Base-by-base conservation (phyloP, 163 green algal genomes). In the Volvox carteri region DNA sequence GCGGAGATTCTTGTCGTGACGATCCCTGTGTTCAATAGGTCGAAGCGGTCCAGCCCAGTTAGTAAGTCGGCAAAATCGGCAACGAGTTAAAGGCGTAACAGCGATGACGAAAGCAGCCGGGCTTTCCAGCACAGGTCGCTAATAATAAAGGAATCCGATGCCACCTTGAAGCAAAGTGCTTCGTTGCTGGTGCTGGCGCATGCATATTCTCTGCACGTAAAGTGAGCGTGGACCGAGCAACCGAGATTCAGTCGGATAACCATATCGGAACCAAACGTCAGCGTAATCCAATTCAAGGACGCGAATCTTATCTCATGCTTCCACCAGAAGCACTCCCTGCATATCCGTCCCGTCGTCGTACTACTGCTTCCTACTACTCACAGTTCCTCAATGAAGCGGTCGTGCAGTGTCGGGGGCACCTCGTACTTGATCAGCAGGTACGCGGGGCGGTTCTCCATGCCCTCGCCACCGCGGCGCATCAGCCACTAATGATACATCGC, bases 301-400 rank as follows among this genome's bases (percentile, higher is more conserved):
- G 23, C 3, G 41, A 35, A 60, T 9, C 7, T 41, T 4, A 25
- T 44, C 19, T 37, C 12, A 35, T 14, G 8, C 50, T 25, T 58
- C 50, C 39, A 33, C 4, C 41, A 23, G 12, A 39, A 0, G 25
- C 25, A 67, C 58, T 8, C 14, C 58, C 12, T 25, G 28, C 28
- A 60, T 35, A 16, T 39, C 9, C 78, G 1, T 28, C 39, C 42
- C n/a, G n/a, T n/a, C n/a, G n/a, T n/a, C n/a, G n/a, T n/a, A n/a
- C n/a, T n/a, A n/a, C n/a, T n/a, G n/a, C 39, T 60, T 1, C 28
- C 14, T 74, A 2, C 16, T 28, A 54, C 84, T 11, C 70, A 89
- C 84, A 70, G 84, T 41, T 84, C 23, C 4, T 79, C 28, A 2
- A 90, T 86, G 46, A 90, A 90, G 0, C 35, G 28, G 44, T 90